These are phyloP conservation scores for Aureobasidium sp. DNA, from an alignment of 2,329 filamentous ascomycete genomes.

Conservation along the genomic window DNA sequence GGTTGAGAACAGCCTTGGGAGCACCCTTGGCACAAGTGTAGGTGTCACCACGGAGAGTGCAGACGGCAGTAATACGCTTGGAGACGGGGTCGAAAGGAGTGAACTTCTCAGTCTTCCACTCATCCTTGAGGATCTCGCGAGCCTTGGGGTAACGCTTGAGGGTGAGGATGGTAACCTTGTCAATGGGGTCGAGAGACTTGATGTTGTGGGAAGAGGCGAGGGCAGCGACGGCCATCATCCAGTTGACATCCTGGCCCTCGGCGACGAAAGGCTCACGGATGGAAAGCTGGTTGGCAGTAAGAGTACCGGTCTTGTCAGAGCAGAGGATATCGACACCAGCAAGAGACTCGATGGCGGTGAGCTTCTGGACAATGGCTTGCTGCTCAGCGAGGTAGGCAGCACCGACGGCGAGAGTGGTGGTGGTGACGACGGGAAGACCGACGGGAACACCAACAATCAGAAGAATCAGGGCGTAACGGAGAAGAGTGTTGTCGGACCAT, in stretches of 20 bases:
- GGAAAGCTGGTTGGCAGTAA: slow-evolving; percentile 67
- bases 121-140: slow-evolving; percentile 65
- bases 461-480: slow-evolving; percentile 62
- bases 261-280: slow-evolving; percentile 71
- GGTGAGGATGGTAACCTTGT: slow-evolving; percentile 71
- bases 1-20: slow-evolving; percentile 65
- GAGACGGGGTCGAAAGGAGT: slow-evolving; percentile 72
- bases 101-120: slow-evolving; percentile 73
- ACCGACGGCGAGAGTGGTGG: slow-evolving; percentile 69
- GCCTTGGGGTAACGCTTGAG: slow-evolving; percentile 71
- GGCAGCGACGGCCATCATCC: slow-evolving; percentile 77
- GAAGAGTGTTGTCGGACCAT: slow-evolving; percentile 54
- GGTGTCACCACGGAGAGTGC: slow-evolving; percentile 60
- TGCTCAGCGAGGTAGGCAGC: slow-evolving; percentile 71
- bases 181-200: slow-evolving; percentile 70
- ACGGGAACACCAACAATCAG: slow-evolving; percentile 74
- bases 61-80: slow-evolving; percentile 68
- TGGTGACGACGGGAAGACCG: slow-evolving; percentile 72
- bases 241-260: slow-evolving; percentile 71
- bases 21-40: slow-evolving; percentile 73
- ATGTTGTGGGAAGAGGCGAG: slow-evolving; percentile 73
- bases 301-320: slow-evolving; percentile 75
- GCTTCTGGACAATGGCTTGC: slow-evolving; percentile 73
- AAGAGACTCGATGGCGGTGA: slow-evolving; percentile 70
- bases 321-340: slow-evolving; percentile 72